A percentile compares a stretch with the other conserved stretches of the same genome.
Evolutionary conservation across 352 stramenopile genomes (phyloP).

Genomic region (Phytopythium oedochilum): DNA sequence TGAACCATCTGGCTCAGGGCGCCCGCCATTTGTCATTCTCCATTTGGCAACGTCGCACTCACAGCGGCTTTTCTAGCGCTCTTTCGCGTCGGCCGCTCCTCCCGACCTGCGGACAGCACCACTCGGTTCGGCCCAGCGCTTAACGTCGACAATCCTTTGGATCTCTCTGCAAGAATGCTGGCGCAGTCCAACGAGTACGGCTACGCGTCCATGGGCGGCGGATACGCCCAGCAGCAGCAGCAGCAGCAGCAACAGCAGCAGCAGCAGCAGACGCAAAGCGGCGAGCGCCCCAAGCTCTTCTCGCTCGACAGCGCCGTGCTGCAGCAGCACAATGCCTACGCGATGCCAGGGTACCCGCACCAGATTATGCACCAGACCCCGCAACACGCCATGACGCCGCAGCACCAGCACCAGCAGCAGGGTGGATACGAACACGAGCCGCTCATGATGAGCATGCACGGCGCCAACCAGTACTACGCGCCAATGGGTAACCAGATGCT

Average conservation of each 20-base stretch:
- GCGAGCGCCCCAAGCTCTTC: conserved; percentile 60
- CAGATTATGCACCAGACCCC: conserved; percentile 38
- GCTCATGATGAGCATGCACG: conserved; percentile 65
- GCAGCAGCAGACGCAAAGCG: conserved; percentile 21
- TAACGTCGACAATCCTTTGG: no score
- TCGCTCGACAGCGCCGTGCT: conserved; percentile 21
- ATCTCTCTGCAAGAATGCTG: conserved; percentile 13
- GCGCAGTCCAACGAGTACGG: conserved; percentile 63
- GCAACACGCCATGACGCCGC: conserved; percentile 34
- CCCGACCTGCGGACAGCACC: no score
- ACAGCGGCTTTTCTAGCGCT: no score
- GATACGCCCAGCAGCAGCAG: conserved; percentile 12
- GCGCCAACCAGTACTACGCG: conserved; percentile 50
- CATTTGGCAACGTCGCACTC: conserved; percentile 45
- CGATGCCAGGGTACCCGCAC: conserved; percentile 30
- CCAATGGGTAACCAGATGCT: conserved; percentile 59
- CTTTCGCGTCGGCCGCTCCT: conserved; percentile 7
- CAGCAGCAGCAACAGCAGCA: conserved; percentile 17
- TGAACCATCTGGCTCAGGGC: conserved; percentile 8
- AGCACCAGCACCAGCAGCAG: conserved; percentile 42
- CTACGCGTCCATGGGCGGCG: conserved; percentile 30
- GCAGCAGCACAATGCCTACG: conserved; percentile 23
- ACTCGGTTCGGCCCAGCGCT: no score
- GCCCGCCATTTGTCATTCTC: conserved; percentile 64
- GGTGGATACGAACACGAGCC: conserved; percentile 75